These are phyloP conservation scores for Silene vulgaris DNA, from an alignment of 179 eudicot species.

Conservation along the genomic window DNA sequence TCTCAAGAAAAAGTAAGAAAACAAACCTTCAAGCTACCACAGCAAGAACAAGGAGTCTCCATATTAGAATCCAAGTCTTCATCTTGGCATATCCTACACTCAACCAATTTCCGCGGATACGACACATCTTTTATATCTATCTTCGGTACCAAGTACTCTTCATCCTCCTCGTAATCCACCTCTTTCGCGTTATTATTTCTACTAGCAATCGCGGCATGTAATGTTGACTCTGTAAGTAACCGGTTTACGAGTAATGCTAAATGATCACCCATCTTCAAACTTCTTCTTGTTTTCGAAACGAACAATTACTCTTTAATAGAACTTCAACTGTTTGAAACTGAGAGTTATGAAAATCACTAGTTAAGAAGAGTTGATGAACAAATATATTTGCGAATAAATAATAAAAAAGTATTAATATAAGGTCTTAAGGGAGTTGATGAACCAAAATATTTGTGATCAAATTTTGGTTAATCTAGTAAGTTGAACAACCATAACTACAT, in stretches of 20 bases:
- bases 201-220: slow-evolving; percentile 43
- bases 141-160: slow-evolving; percentile 26
- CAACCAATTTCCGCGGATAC: slow-evolving; percentile 58
- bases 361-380: slow-evolving; percentile 4
- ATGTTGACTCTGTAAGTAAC: slow-evolving; percentile 40
- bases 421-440: slow-evolving; percentile 15
- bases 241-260: slow-evolving; percentile 37
- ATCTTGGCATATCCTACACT: slow-evolving; percentile 94
- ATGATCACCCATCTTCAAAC: slow-evolving; percentile 43
- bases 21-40: slow-evolving; percentile 90
- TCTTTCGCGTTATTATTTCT: slow-evolving; percentile 31
- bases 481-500: slow-evolving; percentile 18
- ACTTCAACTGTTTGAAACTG: slow-evolving; percentile 8
- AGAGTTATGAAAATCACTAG: not conserved
- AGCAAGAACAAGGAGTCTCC: slow-evolving; percentile 96
- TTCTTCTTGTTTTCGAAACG: not conserved
- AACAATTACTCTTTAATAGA: not conserved
- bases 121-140: slow-evolving; percentile 26
- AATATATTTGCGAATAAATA: not conserved
- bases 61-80: slow-evolving; percentile 73
- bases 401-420: not conserved
- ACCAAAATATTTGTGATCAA: not conserved
- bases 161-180: slow-evolving; percentile 32
- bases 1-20: not conserved
- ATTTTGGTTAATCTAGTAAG: slow-evolving; percentile 5